Base-by-base conservation (phyloP, 2,329 filamentous ascomycete species). In the Pseudophaeomoniella oleicola region DNA sequence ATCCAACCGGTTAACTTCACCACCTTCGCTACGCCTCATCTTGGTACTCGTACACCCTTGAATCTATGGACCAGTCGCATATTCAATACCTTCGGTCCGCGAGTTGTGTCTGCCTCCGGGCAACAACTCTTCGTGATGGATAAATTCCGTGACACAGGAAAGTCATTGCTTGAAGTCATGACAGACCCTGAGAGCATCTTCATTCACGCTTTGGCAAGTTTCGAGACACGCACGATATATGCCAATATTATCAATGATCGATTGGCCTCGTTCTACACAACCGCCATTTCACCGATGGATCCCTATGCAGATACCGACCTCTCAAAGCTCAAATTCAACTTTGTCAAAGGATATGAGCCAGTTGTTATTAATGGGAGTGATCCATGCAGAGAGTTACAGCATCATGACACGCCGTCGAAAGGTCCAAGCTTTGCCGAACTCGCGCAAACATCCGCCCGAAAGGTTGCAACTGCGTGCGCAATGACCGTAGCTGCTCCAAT, bases 1-100 rank as follows among this genome's bases (percentile, higher is more conserved):
- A 67, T 96, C 16, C 70, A 85, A 52, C 88, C 88, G 45, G 72
- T 88, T 72, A 94, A 93, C 64, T 94, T 96, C 58, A 84, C 81
- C 2, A 94, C 87, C 1, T 94, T 96, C 58, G 88, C 82, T 4
- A 79, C 81, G 18, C 88, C 82, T 16, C 82, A 87, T 57, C 67
- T 87, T 5, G 82, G 82, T n/a, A 80, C 81, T 2, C 67, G 80
- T 35, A 74, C 75, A 1, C 81, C 82, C 1, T 58, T 77, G 32
- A 72, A 71, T 32, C 80, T 80, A 12, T 70, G 71, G 60, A 65
- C 71, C 39, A 77, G 74, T 51, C 72, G 68, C 52, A 61, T 81
- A 39, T 94, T 66, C 76, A 96, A 96, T 52, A 71, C 80, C n/a
- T 55, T 96, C 3, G 88, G 85, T 32, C 78, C 85, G 1, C 71